Evolutionary conservation across 257 asterid species (phyloP).

Genomic region (Nicotiana obtusifolia): DNA sequence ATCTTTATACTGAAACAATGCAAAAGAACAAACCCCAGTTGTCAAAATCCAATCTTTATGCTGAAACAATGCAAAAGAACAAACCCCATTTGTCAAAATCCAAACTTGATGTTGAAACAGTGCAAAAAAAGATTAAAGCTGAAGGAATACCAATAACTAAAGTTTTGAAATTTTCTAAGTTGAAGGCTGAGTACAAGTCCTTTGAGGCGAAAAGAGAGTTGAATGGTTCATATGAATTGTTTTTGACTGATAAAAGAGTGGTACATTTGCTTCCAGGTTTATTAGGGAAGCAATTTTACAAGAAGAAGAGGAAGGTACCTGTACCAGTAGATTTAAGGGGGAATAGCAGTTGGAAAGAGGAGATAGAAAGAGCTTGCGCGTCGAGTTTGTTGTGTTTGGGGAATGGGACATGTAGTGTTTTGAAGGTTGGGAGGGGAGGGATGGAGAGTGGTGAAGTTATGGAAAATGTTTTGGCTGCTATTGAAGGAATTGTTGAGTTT

Average conservation of each 20-base stretch:
- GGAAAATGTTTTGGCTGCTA: slow-evolving; percentile 60
- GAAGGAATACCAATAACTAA: slow-evolving; percentile 30
- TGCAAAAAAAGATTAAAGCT: slow-evolving; percentile 30
- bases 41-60: slow-evolving; percentile 27
- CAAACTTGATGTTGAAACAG: slow-evolving; percentile 49
- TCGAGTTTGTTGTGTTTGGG: slow-evolving; percentile 64
- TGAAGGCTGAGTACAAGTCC: slow-evolving; percentile 56
- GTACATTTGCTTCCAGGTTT: slow-evolving; percentile 43
- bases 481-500: slow-evolving; percentile 40
- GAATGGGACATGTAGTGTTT: slow-evolving; percentile 56
- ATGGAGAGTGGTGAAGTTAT: slow-evolving; percentile 39
- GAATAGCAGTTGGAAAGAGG: slow-evolving; percentile 61
- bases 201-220: slow-evolving; percentile 50
- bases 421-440: slow-evolving; percentile 63
- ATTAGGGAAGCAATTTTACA: slow-evolving; percentile 71
- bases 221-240: slow-evolving; percentile 47
- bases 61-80: slow-evolving; percentile 37
- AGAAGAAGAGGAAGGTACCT: slow-evolving; percentile 60
- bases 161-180: slow-evolving; percentile 58
- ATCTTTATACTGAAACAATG: not conserved
- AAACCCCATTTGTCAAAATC: not conserved
- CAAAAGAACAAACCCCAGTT: not conserved
- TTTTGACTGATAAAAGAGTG: slow-evolving; percentile 43
- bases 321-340: slow-evolving; percentile 52
- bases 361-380: slow-evolving; percentile 44